A percentile compares a stretch with the other conserved stretches of the same genome.
These are phyloP conservation scores for Austroboletus eburneus DNA, from an alignment of 768 basidiomycete species.

Conservation along the genomic window DNA sequence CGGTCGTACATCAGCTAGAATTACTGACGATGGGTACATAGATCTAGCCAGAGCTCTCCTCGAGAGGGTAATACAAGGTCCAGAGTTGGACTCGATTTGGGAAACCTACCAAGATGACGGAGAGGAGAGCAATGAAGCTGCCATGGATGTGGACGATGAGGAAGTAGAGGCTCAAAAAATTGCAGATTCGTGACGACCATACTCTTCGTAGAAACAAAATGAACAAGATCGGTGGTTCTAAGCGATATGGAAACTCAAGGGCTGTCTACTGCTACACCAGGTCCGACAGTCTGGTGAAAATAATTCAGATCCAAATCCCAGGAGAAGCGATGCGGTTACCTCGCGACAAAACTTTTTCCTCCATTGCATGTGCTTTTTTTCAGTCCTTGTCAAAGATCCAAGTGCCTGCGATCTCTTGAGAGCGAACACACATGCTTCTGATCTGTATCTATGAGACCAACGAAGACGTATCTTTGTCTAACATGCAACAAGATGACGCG, in stretches of 20 bases:
- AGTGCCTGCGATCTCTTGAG: slow-evolving; percentile 37
- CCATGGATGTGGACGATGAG: slow-evolving; percentile 54
- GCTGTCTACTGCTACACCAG: slow-evolving; percentile 11
- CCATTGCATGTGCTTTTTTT: slow-evolving; percentile 48
- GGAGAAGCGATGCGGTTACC: slow-evolving; percentile 21
- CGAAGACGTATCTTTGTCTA: slow-evolving; percentile 43
- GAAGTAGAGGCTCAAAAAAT: slow-evolving; percentile 39
- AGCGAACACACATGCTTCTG: slow-evolving; percentile 50
- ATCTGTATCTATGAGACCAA: slow-evolving; percentile 44
- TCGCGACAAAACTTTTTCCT: slow-evolving; percentile 52
- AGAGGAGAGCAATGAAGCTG: slow-evolving; percentile 35
- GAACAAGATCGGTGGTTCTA: too few relatives aligned
- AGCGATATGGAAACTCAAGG: slow-evolving; percentile 10
- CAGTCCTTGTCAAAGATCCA: slow-evolving; percentile 31
- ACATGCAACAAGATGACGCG: slow-evolving; percentile 29
- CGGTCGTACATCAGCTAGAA: not conserved
- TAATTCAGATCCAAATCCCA: slow-evolving; percentile 1
- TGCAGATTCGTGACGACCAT: slow-evolving; percentile 11
- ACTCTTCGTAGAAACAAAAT: not conserved
- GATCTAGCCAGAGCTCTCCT: slow-evolving; percentile 59
- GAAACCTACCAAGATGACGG: slow-evolving; percentile 50
- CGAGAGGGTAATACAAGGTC: slow-evolving; percentile 67
- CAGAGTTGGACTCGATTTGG: slow-evolving; percentile 65
- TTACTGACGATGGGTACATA: slow-evolving; percentile 22
- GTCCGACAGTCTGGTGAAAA: slow-evolving; percentile 16